These are phyloP conservation scores for Nakazawaea populi DNA, from an alignment of 805 yeast species.

Conservation along the genomic window DNA sequence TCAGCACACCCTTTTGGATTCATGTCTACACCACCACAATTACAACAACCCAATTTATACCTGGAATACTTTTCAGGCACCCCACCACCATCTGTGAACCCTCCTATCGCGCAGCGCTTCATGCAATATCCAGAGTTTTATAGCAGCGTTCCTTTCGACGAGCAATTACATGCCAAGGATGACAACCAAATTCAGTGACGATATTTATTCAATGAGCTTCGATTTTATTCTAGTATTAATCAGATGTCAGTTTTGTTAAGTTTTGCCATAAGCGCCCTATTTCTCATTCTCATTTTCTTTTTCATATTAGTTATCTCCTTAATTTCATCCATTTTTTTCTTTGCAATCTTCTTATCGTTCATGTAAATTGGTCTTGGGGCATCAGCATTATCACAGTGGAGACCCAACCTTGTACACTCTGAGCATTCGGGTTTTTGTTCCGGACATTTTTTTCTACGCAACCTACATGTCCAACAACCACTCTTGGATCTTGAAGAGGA, in stretches of 20 bases:
- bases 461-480: constrained; percentile 79
- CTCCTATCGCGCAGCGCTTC: background rate
- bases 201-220: background rate
- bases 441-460: constrained; percentile 68
- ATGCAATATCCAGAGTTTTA: background rate
- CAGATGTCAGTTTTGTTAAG: background rate
- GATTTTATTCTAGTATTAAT: background rate
- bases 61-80: background rate
- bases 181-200: background rate
- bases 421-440: constrained; percentile 57
- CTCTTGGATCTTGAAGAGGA: constrained; percentile 34
- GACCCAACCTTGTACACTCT: constrained; percentile 50
- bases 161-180: background rate
- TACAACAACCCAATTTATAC: background rate
- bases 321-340: constrained; percentile 43
- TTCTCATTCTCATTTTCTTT: constrained; percentile 21
- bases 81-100: background rate
- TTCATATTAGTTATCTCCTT: constrained; percentile 36
- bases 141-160: background rate
- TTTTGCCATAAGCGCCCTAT: background rate
- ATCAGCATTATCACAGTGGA: constrained; percentile 54
- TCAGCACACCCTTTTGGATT: too few relatives aligned
- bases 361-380: constrained; percentile 49
- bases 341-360: constrained; percentile 33
- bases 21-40: background rate